Evolutionary conservation across 225 moss, liverwort and hornwort species (phyloP), one percentile per base, ranked within the genome.

Genomic region (Neckera pumila): DNA sequence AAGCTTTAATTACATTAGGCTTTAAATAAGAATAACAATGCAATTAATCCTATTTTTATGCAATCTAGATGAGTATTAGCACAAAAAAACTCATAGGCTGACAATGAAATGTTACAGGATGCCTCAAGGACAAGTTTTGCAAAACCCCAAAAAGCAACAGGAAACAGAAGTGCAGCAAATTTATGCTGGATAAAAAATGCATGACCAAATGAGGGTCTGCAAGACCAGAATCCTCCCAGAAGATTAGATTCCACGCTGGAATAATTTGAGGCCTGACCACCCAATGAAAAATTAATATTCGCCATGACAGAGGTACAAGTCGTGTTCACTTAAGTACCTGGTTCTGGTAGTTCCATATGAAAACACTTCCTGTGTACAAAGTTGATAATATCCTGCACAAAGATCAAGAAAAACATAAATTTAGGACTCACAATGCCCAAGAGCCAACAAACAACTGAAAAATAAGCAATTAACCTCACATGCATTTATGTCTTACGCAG

Each of bases 291-390:
- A 78, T 60, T 40, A 56, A 58, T 58, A 76, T 64, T 51, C 47
- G 33, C 17, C 58, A 53, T 42, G 62, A 75, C 27, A 80, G 43
- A 76, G 64, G 40, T 58, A 73, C 57, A 78, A 51, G 82, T 40
- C 59, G 26, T 72, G 54, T 76, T 78, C 72, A 65, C 10, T 36
- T 9, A 30, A 49, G 72, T 85, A 98, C 98, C 98, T 98, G 98
- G 78, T 93, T 97, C 91, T 97, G 98, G 90, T 97, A 94, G 86
- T 98, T 96, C 98, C 98, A 98, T 57, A 98, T 98, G 84, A 87
- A 96, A 63, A 96, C 98, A 93, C 97, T 96, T 89, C 98, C 98
- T 65, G 98, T 93, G 92, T 98, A 98, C 90, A 98, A 91, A 54
- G 98, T 95, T n/a, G 98, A 94, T 34, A 98, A 90, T 83, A 98